Percentiles rank a stretch among this genome's conserved stretches.
Conservation (phyloP, 176 grass and related monocot genomes). For the Urochloa ruziziensis region DNA sequence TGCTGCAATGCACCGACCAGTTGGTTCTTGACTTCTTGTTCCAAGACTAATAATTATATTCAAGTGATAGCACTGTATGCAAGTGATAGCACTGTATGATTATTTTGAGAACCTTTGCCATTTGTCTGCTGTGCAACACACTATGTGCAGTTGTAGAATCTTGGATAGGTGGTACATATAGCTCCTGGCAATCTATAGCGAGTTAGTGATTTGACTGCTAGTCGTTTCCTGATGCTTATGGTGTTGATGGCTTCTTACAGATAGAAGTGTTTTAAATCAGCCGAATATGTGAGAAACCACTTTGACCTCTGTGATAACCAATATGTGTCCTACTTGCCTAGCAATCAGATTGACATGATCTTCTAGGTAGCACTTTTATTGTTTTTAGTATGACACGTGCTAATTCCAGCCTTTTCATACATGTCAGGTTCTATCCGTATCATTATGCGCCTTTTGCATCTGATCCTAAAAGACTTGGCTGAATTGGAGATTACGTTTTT, state of each 20-base stretch:
- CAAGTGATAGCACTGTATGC: too few species aligned
- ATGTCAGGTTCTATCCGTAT: conserved; percentile 91
- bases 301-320: too few species aligned
- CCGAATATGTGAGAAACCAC: too few species aligned
- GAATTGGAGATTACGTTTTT: conserved; percentile 99
- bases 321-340: neutral
- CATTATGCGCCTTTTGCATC: conserved; percentile 99
- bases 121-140: neutral
- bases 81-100: too few species aligned
- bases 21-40: neutral
- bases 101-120: neutral
- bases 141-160: conserved; percentile 35
- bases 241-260: neutral
- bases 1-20: neutral
- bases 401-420: conserved; percentile 7
- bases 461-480: conserved; percentile 75
- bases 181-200: neutral
- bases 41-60: conserved; percentile 14
- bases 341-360: neutral
- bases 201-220: neutral
- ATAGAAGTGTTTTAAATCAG: neutral
- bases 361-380: conserved; percentile 11
- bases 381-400: conserved; percentile 15
- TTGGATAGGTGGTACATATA: neutral
- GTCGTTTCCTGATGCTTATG: neutral